phyloP scores from a whole-genome alignment of 176 grass and related monocot genomes.

The Chloris gayana region DNA sequence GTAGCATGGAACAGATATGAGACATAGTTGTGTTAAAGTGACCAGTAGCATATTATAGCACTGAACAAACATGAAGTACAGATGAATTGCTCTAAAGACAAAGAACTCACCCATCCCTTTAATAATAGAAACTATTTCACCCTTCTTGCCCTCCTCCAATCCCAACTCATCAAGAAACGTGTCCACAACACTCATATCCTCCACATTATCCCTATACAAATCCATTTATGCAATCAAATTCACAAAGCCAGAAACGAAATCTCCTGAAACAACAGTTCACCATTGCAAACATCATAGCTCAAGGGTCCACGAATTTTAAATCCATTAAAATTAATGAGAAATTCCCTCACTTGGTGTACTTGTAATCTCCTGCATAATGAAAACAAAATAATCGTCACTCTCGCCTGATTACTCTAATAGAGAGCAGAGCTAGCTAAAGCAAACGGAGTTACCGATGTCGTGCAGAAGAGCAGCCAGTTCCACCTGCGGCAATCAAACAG shows the following conservation, averaged over 20 bases:
- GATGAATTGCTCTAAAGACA: background rate
- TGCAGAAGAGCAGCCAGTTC: slow-evolving; percentile 90
- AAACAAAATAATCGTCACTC: background rate
- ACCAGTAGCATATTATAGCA: background rate
- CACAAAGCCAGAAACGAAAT: background rate
- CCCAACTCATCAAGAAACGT: slow-evolving; percentile 68
- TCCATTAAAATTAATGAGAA: background rate
- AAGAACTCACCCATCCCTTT: slow-evolving; percentile 76
- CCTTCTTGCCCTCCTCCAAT: slow-evolving; percentile 55
- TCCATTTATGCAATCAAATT: slow-evolving; percentile 20
- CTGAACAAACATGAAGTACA: background rate
- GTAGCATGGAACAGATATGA: background rate
- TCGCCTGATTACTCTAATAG: background rate
- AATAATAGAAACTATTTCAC: slow-evolving; percentile 77
- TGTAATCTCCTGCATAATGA: slow-evolving; percentile 80
- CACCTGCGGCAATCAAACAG: slow-evolving; percentile 52
- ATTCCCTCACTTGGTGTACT: slow-evolving; percentile 79
- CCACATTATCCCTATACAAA: slow-evolving; percentile 60
- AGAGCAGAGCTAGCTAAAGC: slow-evolving; percentile 3
- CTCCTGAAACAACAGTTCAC: slow-evolving; percentile 6
- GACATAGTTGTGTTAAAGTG: background rate
- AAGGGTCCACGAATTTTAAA: background rate
- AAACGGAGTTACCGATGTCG: slow-evolving; percentile 65
- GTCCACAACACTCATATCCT: slow-evolving; percentile 68
- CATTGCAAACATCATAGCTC: background rate